These are phyloP conservation scores for Phytopythium montanum DNA, from an alignment of 352 stramenopile species.

Conservation along the genomic window DNA sequence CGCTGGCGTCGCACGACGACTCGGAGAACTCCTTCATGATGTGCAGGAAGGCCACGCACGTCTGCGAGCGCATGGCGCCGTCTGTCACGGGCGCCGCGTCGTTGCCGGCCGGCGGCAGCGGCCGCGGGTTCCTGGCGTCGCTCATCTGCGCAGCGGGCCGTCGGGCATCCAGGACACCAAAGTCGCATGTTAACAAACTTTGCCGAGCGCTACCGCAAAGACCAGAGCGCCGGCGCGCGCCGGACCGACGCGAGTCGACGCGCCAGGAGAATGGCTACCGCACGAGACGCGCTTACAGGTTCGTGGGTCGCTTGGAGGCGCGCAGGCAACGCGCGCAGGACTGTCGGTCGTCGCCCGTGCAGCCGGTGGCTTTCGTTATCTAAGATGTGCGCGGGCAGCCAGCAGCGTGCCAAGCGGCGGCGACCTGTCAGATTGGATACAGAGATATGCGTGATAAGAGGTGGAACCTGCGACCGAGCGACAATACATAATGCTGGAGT, in stretches of 20 bases:
- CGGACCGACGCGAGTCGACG: not conserved
- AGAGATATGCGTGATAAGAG: conserved; percentile 1
- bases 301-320: conserved; percentile 4
- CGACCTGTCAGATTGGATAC: not conserved
- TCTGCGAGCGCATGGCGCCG: conserved; percentile 43
- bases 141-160: not conserved
- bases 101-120: conserved; percentile 7
- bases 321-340: not conserved
- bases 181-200: not conserved
- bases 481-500: not conserved
- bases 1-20: conserved; percentile 55
- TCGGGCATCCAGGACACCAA: not conserved
- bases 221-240: not conserved
- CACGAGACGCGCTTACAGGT: not conserved
- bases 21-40: conserved; percentile 78
- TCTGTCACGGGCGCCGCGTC: conserved; percentile 6
- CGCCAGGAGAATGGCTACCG: not conserved
- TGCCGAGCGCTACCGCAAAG: not conserved
- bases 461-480: conserved; percentile 3
- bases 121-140: conserved; percentile 7
- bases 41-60: conserved; percentile 61
- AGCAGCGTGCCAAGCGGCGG: conserved; percentile 5
- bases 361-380: conserved; percentile 7
- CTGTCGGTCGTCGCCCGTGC: not conserved
- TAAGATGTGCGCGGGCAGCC: conserved; percentile 6